Evolutionary conservation across 2,329 filamentous ascomycete species (phyloP).

Genomic region (Verticillium nonalfalfae): DNA sequence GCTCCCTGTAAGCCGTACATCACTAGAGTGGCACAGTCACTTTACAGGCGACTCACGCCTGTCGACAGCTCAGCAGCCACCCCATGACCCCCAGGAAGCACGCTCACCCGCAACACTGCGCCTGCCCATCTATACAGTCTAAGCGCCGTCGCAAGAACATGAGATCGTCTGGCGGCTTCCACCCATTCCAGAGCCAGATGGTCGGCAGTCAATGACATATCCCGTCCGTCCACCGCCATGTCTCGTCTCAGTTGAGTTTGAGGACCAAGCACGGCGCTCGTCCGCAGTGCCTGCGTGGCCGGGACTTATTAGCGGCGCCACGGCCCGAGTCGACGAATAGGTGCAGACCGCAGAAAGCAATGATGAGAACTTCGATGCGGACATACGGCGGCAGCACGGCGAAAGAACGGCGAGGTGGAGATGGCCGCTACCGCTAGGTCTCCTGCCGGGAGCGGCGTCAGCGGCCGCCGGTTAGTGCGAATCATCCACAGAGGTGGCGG

Average conservation of each 20-base stretch:
- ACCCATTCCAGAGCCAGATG: background rate
- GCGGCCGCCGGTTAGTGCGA: background rate
- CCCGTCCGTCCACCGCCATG: constrained; percentile 18
- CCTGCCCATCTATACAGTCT: constrained; percentile 1
- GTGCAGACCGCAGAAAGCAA: constrained; percentile 15
- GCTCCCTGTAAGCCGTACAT: background rate
- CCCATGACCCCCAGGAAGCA: constrained; percentile 20
- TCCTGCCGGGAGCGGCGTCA: background rate
- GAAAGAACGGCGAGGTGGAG: background rate
- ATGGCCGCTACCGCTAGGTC: background rate
- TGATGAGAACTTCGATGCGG: constrained; percentile 19
- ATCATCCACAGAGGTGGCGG: background rate
- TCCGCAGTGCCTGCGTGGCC: background rate
- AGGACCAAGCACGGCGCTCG: background rate
- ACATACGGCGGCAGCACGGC: constrained; percentile 23
- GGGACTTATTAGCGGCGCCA: no score
- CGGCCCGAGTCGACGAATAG: constrained; percentile 14
- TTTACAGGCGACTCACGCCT: constrained; percentile 15
- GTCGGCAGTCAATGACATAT: constrained; percentile 17
- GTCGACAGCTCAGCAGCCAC: constrained; percentile 21
- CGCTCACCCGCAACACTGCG: background rate
- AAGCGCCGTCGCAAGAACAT: background rate
- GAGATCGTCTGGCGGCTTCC: background rate
- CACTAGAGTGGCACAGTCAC: background rate
- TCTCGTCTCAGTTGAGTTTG: constrained; percentile 1